Evolutionary conservation across 768 basidiomycete species (phyloP).

Genomic region (Suillus bovinus): DNA sequence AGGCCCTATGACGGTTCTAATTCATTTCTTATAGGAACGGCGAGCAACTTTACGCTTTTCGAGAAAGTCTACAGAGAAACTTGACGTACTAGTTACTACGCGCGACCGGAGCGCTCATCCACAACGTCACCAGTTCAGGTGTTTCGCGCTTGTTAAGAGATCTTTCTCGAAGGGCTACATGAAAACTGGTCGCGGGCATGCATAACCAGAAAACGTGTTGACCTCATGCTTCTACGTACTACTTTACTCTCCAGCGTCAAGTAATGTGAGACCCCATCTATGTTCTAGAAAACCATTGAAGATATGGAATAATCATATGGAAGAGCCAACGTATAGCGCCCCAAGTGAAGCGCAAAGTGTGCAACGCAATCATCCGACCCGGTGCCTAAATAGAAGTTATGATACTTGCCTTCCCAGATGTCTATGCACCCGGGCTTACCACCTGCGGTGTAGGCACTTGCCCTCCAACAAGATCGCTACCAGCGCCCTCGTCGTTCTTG

Average conservation of each 20-base stretch:
- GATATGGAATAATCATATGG: slow-evolving; percentile 41
- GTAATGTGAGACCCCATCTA: slow-evolving; percentile 20
- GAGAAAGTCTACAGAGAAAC: background rate
- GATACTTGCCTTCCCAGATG: slow-evolving; percentile 25
- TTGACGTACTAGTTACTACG: background rate
- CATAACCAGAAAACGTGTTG: slow-evolving; percentile 1
- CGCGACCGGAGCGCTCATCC: background rate
- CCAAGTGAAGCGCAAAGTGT: slow-evolving; percentile 20
- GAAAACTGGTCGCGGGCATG: background rate
- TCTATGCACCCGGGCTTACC: slow-evolving; percentile 37
- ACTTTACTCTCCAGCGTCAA: slow-evolving; percentile 3
- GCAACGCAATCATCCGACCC: slow-evolving; percentile 26
- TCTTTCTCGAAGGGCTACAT: background rate
- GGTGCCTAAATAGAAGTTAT: slow-evolving; percentile 32
- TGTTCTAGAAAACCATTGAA: slow-evolving; percentile 32
- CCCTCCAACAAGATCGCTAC: slow-evolving; percentile 42
- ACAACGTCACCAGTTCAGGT: background rate
- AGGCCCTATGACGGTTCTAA: background rate
- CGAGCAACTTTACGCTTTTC: background rate
- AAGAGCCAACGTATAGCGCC: slow-evolving; percentile 34
- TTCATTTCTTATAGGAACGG: background rate
- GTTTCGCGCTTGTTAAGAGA: background rate
- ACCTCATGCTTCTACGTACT: slow-evolving; percentile 1
- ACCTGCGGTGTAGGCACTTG: slow-evolving; percentile 34
- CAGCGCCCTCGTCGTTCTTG: slow-evolving; percentile 37